Conservation (phyloP, 148 eudicot genomes). For the Nepenthes mirabilis region DNA sequence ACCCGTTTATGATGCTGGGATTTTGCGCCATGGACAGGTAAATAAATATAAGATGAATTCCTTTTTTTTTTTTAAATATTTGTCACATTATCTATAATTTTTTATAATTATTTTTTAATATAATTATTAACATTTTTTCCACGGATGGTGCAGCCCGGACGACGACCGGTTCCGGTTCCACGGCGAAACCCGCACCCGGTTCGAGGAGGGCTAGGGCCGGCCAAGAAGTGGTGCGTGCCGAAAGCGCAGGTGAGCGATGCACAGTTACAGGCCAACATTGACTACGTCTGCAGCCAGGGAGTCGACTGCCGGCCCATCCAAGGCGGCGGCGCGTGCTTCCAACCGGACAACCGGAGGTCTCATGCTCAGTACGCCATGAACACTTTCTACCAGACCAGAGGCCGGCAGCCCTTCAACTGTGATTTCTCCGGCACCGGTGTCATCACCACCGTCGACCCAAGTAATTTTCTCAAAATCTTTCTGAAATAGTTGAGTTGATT, state of each 20-base stretch:
- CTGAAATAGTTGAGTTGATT: too few relatives aligned
- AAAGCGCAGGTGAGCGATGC: constrained; percentile 4
- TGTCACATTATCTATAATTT: neutral
- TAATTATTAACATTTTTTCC: neutral
- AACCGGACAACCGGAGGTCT: constrained; percentile 19
- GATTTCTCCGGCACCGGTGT: constrained; percentile 29
- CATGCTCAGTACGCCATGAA: constrained; percentile 44
- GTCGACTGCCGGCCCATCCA: constrained; percentile 28
- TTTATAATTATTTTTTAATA: neutral
- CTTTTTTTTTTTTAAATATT: neutral
- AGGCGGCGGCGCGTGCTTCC: constrained; percentile 31
- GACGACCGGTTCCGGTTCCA: neutral
- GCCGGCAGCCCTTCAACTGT: constrained; percentile 21
- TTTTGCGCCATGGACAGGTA: constrained; percentile 10
- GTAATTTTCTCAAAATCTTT: constrained; percentile 7
- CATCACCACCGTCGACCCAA: constrained; percentile 27
- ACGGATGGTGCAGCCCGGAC: neutral
- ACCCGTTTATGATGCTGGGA: constrained; percentile 46
- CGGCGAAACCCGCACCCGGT: constrained; percentile 1
- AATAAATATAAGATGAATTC: too few relatives aligned
- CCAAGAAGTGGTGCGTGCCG: constrained; percentile 15
- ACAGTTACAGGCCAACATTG: constrained; percentile 21
- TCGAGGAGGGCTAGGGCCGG: neutral
- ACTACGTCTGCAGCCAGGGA: constrained; percentile 31
- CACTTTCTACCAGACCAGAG: constrained; percentile 24